Base-by-base conservation (phyloP, 345 rosid species). In the Dimocarpus longan region DNA sequence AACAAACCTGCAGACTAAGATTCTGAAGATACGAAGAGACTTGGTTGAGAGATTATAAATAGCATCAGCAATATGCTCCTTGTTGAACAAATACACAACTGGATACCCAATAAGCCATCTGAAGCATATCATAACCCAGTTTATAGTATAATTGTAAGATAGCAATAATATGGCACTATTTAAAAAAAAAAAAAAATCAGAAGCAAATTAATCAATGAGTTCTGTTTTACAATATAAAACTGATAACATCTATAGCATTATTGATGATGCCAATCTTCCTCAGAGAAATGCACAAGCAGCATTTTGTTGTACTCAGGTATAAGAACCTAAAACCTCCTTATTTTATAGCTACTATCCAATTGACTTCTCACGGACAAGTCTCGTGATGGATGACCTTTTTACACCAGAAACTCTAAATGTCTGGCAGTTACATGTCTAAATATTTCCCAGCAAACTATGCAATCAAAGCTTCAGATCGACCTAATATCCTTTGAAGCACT, bases 101-200 rank as follows among this genome's bases (percentile, higher is more conserved):
- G 98, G 97, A 84, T 96, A 93, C 75, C 93, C 97, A 79, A 96
- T 92, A 74, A 96, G 92, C 99, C 99, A 96, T 75, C 97, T 96
- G 90, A 54, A 70, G 74, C 60, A 80, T 43, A 81, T 69, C 28
- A 79, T 80, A 78, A 32, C 22, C 52, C 82, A 54, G 16, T 70
- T 76, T 37, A 81, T 9, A 4, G 6, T 50, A 64, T 15, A n/a
- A 68, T 5, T 44, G 44, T 37, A 84, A 37, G 70, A 68, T 54
- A 11, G 64, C 9, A 43, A 65, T 60, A 21, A 65, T 9, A 66
- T 28, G 50, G 1, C 15, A 26, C 52, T 7, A 52, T 12, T 67
- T 66, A 64, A 39, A 21, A 65, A 46, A 1, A 46, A 3, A 46
- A 2, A 74, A 44, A 5, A 0, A 15, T 70, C 39, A 24, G 26